Evolutionary conservation across 495 filamentous ascomycete genomes (phyloP).

Genomic region (Evansstolkia leycettana): DNA sequence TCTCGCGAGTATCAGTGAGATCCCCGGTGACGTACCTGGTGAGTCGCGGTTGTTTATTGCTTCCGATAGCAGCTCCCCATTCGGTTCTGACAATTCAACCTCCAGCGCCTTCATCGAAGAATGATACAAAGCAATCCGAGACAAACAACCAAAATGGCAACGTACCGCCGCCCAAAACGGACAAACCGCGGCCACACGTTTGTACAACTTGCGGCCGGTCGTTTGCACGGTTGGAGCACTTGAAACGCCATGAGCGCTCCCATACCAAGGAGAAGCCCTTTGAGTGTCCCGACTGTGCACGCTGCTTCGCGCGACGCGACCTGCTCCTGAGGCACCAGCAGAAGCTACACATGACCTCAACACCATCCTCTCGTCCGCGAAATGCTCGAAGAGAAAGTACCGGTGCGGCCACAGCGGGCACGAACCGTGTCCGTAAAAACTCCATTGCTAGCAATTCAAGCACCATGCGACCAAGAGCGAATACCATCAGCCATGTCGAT

Average conservation of each 20-base stretch:
- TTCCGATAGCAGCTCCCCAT: background rate
- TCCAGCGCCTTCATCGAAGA: constrained; percentile 14
- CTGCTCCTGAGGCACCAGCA: constrained; percentile 92
- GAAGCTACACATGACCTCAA: constrained; percentile 95
- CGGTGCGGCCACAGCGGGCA: constrained; percentile 49
- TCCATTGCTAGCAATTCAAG: constrained; percentile 59
- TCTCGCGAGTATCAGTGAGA: constrained; percentile 35
- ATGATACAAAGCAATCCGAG: constrained; percentile 22
- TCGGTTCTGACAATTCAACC: background rate
- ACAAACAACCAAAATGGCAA: constrained; percentile 8
- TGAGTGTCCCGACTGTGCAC: constrained; percentile 87
- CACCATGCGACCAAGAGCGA: constrained; percentile 78
- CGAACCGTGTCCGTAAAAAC: constrained; percentile 79
- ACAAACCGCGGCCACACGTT: constrained; percentile 92
- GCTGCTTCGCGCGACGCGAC: constrained; percentile 93
- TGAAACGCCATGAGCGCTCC: constrained; percentile 96
- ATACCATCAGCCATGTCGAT: constrained; percentile 95
- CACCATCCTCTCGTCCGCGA: constrained; percentile 76
- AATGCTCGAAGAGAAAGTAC: constrained; percentile 75
- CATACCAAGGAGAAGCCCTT: constrained; percentile 99
- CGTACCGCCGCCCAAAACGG: constrained; percentile 72
- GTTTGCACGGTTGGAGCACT: constrained; percentile 89
- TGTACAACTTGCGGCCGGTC: constrained; percentile 88
- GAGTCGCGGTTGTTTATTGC: constrained; percentile 7
- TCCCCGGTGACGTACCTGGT: constrained; percentile 31